Evolutionary conservation across 176 grass and related monocot species (phyloP).

Genomic region (Oryza glumipatula): DNA sequence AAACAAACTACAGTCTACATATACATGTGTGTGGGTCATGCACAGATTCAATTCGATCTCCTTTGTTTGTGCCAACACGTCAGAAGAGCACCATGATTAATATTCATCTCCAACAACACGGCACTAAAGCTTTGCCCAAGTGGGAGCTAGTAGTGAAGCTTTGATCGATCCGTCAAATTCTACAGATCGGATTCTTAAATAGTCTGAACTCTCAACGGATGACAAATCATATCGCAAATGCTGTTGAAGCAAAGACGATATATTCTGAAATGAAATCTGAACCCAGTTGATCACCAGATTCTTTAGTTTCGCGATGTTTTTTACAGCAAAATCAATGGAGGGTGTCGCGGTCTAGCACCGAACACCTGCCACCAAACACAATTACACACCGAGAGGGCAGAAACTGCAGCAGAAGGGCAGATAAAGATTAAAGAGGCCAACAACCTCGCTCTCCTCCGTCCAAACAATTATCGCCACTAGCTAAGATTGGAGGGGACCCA

Average conservation of each 20-base stretch:
- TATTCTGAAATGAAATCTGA: neutral
- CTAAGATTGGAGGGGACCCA: neutral
- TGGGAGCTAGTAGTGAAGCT: neutral
- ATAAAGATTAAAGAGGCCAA: neutral
- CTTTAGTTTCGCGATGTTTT: neutral
- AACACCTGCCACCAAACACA: conserved; percentile 35
- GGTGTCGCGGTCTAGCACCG: conserved; percentile 24
- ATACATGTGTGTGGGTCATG: too few species aligned
- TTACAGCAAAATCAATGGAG: neutral
- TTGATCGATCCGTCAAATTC: neutral
- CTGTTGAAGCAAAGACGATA: neutral
- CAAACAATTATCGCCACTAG: neutral
- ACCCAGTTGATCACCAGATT: neutral
- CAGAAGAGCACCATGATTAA: neutral
- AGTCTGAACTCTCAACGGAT: neutral
- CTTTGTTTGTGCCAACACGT: neutral
- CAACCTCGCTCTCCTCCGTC: conserved; percentile 1
- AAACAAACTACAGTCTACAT: neutral
- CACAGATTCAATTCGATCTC: neutral
- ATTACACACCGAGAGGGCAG: neutral
- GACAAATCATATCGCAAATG: neutral
- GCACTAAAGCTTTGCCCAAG: too few species aligned
- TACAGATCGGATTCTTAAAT: neutral
- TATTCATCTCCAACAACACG: too few species aligned
- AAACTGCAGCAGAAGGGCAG: neutral